These are phyloP conservation scores for Trebouxia sp. DNA, from an alignment of 139 green algal species.

Conservation along the genomic window DNA sequence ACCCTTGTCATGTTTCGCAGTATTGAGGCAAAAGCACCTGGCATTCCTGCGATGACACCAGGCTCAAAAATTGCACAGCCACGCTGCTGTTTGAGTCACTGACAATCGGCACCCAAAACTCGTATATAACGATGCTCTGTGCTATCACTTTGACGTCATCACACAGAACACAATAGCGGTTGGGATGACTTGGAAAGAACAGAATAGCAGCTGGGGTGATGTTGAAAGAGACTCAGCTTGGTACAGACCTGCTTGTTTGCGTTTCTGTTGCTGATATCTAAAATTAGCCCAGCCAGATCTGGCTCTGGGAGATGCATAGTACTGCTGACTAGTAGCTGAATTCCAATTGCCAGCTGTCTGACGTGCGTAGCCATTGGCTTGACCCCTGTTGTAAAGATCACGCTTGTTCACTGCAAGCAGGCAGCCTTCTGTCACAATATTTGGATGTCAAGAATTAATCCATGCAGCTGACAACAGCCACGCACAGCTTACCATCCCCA, in stretches of 20 bases:
- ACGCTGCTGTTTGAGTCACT: background rate
- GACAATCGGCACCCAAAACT: background rate
- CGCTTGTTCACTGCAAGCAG: slow-evolving; percentile 12
- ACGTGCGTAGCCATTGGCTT: background rate
- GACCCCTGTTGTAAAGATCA: background rate
- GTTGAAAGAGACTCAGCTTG: background rate
- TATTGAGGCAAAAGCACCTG: background rate
- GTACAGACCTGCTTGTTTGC: background rate
- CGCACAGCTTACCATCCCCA: background rate
- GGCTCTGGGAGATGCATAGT: slow-evolving; percentile 6
- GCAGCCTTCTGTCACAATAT: background rate
- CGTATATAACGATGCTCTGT: background rate
- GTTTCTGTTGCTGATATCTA: slow-evolving; percentile 19
- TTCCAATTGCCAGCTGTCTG: background rate
- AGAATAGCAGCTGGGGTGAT: background rate
- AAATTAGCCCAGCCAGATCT: slow-evolving; percentile 22
- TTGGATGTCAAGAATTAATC: background rate
- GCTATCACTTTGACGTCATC: background rate
- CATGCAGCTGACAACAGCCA: background rate
- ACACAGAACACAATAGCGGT: background rate
- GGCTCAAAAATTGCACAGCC: background rate
- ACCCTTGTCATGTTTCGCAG: slow-evolving; percentile 17
- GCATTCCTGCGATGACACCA: background rate
- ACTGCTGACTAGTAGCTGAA: background rate
- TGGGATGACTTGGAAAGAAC: background rate